phyloP scores from a whole-genome alignment of 768 basidiomycete species.

The Rhodosporidiobolus odoratus region DNA sequence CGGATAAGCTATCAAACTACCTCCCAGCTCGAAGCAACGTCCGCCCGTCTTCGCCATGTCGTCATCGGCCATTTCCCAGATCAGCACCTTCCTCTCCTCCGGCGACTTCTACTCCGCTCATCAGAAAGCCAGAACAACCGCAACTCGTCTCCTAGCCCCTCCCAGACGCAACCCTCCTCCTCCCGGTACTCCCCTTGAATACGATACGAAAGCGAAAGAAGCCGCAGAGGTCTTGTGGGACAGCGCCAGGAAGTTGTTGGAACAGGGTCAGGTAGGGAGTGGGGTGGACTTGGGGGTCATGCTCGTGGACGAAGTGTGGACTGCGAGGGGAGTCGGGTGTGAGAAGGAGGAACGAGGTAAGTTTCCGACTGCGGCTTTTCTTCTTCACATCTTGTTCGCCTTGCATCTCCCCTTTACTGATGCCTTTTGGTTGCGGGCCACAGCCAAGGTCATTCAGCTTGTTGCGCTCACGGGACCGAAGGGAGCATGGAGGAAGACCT shows the following conservation, averaged over 20 bases:
- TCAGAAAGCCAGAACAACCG: constrained; percentile 93
- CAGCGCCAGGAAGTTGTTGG: constrained; percentile 77
- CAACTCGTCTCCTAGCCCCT: constrained; percentile 57
- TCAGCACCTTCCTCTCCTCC: constrained; percentile 63
- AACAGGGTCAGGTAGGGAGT: constrained; percentile 79
- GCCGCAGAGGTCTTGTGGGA: constrained; percentile 93
- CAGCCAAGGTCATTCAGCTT: constrained; percentile 16
- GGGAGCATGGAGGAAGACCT: constrained; percentile 83
- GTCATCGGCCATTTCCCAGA: too few relatives aligned
- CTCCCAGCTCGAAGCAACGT: too few relatives aligned
- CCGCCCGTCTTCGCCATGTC: too few relatives aligned
- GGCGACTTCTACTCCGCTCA: constrained; percentile 85
- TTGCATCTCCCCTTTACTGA: background rate
- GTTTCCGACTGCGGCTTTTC: background rate
- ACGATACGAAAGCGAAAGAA: constrained; percentile 63
- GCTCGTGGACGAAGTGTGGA: constrained; percentile 73
- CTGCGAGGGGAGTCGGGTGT: constrained; percentile 59
- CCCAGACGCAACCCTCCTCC: constrained; percentile 13
- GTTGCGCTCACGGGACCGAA: constrained; percentile 66
- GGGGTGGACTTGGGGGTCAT: constrained; percentile 78
- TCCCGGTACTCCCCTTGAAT: constrained; percentile 54
- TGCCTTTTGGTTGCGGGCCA: too few relatives aligned
- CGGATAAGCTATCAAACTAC: too few relatives aligned
- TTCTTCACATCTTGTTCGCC: background rate
- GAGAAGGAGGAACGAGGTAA: constrained; percentile 38